Evolutionary conservation across 1,139 yeast genomes (phyloP).

Genomic region (Diutina pseudorugosa): DNA sequence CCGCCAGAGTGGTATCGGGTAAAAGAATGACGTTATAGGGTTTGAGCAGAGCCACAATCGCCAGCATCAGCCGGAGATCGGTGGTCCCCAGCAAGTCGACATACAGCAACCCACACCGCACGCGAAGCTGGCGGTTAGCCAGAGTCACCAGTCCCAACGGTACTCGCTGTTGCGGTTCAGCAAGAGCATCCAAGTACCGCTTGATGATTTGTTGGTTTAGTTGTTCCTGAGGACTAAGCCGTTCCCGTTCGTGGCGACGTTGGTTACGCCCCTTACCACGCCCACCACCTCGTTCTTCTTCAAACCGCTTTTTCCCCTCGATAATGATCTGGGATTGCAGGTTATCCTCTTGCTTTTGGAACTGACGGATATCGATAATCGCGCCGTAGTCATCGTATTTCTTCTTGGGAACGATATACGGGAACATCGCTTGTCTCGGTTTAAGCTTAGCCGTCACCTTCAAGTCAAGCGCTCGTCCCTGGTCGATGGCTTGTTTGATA

Average conservation of each 20-base stretch:
- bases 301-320: conserved; percentile 16
- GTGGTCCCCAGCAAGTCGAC: conserved; percentile 81
- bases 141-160: conserved; percentile 8
- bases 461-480: conserved; percentile 42
- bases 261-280: conserved; percentile 12
- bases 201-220: conserved; percentile 31
- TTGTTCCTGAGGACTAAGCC: conserved; percentile 33
- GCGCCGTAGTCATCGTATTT: conserved; percentile 83
- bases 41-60: conserved; percentile 68
- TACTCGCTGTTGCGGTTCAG: conserved; percentile 41
- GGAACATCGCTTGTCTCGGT: conserved; percentile 70
- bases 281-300: conserved; percentile 22
- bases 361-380: conserved; percentile 51
- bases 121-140: conserved; percentile 22
- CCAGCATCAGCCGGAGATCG: conserved; percentile 69
- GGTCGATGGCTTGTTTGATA: conserved; percentile 25
- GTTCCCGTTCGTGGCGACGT: conserved; percentile 11
- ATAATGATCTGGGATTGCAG: conserved; percentile 23
- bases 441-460: conserved; percentile 45
- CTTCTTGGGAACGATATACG: conserved; percentile 43
- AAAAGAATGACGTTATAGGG: conserved; percentile 62
- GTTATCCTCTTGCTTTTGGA: conserved; percentile 44
- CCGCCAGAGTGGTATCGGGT: conserved; percentile 28
- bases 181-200: conserved; percentile 44
- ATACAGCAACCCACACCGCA: conserved; percentile 63